Evolutionary conservation across 1,139 yeast species (phyloP).

Genomic region (Pichia sp.): DNA sequence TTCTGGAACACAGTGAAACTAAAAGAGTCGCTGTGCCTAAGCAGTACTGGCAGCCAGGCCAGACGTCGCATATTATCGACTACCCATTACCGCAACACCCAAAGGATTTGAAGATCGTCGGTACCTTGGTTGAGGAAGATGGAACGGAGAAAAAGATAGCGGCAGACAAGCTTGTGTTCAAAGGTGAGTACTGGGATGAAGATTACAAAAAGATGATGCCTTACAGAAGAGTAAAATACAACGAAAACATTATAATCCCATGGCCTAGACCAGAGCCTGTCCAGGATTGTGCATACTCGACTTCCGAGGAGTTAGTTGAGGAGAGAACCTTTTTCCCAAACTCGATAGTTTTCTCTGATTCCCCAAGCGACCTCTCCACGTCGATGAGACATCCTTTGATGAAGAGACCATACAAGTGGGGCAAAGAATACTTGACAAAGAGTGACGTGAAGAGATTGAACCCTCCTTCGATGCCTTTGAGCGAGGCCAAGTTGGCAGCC

Average conservation of each 20-base stretch:
- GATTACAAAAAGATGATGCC: slow-evolving; percentile 74
- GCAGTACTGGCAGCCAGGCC: slow-evolving; percentile 69
- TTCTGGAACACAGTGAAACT: slow-evolving; percentile 54
- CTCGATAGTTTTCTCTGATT: slow-evolving; percentile 59
- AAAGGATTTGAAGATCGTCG: slow-evolving; percentile 67
- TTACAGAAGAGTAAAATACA: slow-evolving; percentile 67
- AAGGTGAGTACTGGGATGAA: slow-evolving; percentile 67
- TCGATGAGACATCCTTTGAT: slow-evolving; percentile 71
- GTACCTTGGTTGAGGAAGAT: slow-evolving; percentile 61
- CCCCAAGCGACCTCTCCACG: slow-evolving; percentile 60
- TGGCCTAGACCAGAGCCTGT: slow-evolving; percentile 81
- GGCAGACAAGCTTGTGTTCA: slow-evolving; percentile 65
- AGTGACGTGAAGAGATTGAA: slow-evolving; percentile 59
- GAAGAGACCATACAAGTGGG: slow-evolving; percentile 49
- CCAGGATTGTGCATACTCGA: slow-evolving; percentile 58
- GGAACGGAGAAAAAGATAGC: slow-evolving; percentile 64
- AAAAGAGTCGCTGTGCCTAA: slow-evolving; percentile 58
- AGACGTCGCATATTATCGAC: slow-evolving; percentile 59
- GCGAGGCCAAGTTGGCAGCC: slow-evolving; percentile 59
- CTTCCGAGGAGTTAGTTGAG: slow-evolving; percentile 56
- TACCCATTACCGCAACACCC: slow-evolving; percentile 58
- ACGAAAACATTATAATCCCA: slow-evolving; percentile 64
- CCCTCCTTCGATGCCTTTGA: slow-evolving; percentile 75
- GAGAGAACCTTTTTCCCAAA: slow-evolving; percentile 75
- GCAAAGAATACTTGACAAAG: slow-evolving; percentile 52